These are phyloP conservation scores for Dictyophora rubrovolvata DNA, from an alignment of 768 basidiomycete species.

Conservation along the genomic window DNA sequence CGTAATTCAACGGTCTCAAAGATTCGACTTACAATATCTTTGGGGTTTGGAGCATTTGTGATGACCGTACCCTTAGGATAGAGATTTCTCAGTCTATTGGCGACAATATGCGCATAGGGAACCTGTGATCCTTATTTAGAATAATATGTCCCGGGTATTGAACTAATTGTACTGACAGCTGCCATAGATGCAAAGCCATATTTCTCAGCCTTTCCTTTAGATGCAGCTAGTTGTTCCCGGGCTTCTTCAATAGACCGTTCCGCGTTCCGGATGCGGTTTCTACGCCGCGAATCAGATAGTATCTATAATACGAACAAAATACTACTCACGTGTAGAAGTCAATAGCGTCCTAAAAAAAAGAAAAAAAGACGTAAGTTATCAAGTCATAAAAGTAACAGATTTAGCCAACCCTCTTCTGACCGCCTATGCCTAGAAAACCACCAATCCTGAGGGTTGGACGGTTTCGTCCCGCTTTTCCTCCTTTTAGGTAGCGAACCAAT, in stretches of 20 bases:
- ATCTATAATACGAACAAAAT: background rate
- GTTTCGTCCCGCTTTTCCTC: slow-evolving; percentile 65
- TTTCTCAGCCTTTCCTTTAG: slow-evolving; percentile 58
- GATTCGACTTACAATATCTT: slow-evolving; percentile 59
- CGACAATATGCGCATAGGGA: slow-evolving; percentile 81
- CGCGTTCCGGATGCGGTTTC: slow-evolving; percentile 43
- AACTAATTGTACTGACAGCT: slow-evolving; percentile 32
- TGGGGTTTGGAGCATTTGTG: slow-evolving; percentile 75
- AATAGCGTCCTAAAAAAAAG: slow-evolving; percentile 58
- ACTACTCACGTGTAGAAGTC: slow-evolving; percentile 77
- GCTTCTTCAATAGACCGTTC: slow-evolving; percentile 67
- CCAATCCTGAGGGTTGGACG: slow-evolving; percentile 76
- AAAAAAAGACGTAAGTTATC: background rate
- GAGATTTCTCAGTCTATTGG: slow-evolving; percentile 56
- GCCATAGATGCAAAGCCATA: slow-evolving; percentile 92
- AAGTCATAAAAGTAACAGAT: background rate
- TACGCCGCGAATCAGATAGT: slow-evolving; percentile 9
- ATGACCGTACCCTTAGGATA: slow-evolving; percentile 65
- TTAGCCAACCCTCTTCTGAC: slow-evolving; percentile 42
- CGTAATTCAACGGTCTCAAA: background rate
- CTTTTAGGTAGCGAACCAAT: slow-evolving; percentile 84
- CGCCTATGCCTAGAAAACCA: slow-evolving; percentile 74
- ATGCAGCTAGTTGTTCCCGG: slow-evolving; percentile 59
- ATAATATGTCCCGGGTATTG: background rate
- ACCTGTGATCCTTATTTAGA: background rate